Evolutionary conservation across 768 basidiomycete species (phyloP), one percentile per base, ranked within the genome.

Genomic region (Suillus tomentosus): DNA sequence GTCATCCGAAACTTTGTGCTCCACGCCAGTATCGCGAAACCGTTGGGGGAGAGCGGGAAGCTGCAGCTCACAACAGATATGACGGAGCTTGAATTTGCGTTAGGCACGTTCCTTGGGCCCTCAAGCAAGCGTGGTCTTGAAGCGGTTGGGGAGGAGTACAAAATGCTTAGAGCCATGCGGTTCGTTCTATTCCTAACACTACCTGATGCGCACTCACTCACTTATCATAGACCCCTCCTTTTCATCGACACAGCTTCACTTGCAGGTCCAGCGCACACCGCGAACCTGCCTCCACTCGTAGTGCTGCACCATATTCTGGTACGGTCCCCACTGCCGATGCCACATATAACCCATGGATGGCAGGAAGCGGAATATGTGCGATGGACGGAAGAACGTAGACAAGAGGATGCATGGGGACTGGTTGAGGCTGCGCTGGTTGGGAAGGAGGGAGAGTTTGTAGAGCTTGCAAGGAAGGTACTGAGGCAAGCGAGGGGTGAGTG

Each of bases 41-140:
- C 96, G 0, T 82, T 99, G 5, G 91, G 95, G 6, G 97, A 99
- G 79, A 85, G 85, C 64, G 95, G 96, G 15, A 98, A 97, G 74
- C 84, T 99, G 31, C 95, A 96, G 77, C 81, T 99, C 67, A 94
- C 95, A 63, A 92, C 88, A 55, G 96, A 99, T 75, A 96, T 98
- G 95, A 92, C 96, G 0, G 92, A 95, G 74, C 83, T 99, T 65
- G 97, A 99, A 78, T 97, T 99, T 74, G 88, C 92, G 0, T 74
- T 99, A 62, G 91, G 88, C 69, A 85, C 91, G 4, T 92, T 98
- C 74, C 80, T 89, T 79, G 81, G 82, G 58, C 73, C 79, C 2
- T 83, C 85, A 66, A 81, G 80, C 63, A 86, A 87, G 69, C 85
- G 88, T 6, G 85, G 87, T 68, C 79, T 96, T 48, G 91, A 92